Base-by-base conservation (phyloP, 129 eudicot species). In the Pittosporum tobira region DNA sequence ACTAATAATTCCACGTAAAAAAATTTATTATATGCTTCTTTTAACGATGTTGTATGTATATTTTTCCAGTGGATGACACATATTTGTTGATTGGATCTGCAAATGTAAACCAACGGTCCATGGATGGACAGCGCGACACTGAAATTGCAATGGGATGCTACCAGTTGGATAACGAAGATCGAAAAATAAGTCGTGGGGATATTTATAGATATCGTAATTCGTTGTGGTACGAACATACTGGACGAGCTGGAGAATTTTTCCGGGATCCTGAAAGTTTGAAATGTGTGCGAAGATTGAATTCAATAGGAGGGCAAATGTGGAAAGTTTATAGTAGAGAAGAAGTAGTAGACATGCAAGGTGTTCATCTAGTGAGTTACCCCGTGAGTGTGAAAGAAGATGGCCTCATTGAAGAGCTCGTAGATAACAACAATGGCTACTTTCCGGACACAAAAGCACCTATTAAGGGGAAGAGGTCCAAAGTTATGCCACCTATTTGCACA, bases 41-140 rank as follows among this genome's bases (percentile, higher is more conserved):
- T n/a, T n/a, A n/a, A n/a, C n/a, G 21, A 34, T 53, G 23, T 4
- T 59, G 27, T 24, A 36, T 42, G 31, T 27, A 27, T 40, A 10
- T 49, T 59, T 20, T 63, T 62, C 15, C 76, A 91, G 99, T 91
- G 71, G 99, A 91, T 46, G 99, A 91, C 51, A 73, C 26, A 13
- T 91, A 91, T 76, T 69, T 91, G 64, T 44, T 91, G 43, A 83
- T 91, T 57, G 99, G 99, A 65, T 91, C 99, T 6, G 99, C 99
- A 30, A 91, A 91, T 63, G 63, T 91, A 56, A 91, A 91, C 81
- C 96, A 91, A 36, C 63, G 96, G 57, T 91, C 96, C 57, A 86
- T 91, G 99, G 99, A 91, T 63, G 99, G 99, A 48, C 56, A 73
- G 61, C 73, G 96, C 21, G 99, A 91, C 85, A 91, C 99, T 18